Conservation (phyloP, 805 yeast species). For the Candida odintsovae region DNA sequence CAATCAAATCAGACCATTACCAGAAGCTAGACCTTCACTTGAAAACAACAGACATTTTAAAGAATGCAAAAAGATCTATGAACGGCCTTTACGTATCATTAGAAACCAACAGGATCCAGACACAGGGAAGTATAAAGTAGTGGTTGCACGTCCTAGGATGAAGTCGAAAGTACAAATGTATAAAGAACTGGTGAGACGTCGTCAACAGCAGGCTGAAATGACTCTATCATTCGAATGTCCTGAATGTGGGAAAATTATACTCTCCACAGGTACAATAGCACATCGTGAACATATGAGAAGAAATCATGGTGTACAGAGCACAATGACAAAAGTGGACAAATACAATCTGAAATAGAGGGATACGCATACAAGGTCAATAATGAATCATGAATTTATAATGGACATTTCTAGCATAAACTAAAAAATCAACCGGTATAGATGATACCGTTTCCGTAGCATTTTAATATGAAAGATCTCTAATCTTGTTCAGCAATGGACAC, state of each 20-base stretch:
- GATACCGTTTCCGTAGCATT: too few species aligned
- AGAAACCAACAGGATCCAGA: not conserved
- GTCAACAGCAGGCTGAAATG: not conserved
- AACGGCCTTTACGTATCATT: not conserved
- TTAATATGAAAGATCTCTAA: slow-evolving; percentile 30
- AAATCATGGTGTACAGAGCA: not conserved
- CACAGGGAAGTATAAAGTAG: not conserved
- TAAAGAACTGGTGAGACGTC: not conserved
- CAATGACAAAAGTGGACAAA: not conserved
- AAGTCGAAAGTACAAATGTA: not conserved
- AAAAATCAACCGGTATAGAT: not conserved
- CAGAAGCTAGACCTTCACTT: not conserved
- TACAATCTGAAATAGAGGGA: not conserved
- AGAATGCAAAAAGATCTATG: not conserved
- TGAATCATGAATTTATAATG: not conserved
- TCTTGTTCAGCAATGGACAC: slow-evolving; percentile 96
- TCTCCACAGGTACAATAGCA: not conserved
- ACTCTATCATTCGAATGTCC: not conserved
- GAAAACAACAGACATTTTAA: not conserved
- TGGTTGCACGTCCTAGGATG: not conserved
- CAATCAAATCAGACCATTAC: not conserved
- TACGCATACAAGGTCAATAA: too few species aligned
- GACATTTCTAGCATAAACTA: not conserved
- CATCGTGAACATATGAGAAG: not conserved
- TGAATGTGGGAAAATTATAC: not conserved